Conservation (phyloP, 2,329 filamentous ascomycete genomes). For the Claviceps quebecensis region DNA sequence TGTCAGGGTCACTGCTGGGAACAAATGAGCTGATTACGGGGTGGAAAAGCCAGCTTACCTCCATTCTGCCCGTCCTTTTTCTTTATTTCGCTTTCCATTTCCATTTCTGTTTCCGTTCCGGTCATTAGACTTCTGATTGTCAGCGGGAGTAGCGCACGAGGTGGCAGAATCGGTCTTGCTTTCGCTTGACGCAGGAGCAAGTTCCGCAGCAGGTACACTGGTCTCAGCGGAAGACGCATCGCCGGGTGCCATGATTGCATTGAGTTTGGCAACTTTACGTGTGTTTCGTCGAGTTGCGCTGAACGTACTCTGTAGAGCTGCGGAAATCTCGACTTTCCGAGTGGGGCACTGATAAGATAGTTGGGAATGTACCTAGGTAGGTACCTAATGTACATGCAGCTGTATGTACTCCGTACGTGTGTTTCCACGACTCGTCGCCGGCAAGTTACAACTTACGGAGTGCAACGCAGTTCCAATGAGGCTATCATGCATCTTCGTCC, state of each 20-base stretch:
- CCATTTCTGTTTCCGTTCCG: neutral
- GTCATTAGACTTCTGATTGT: slow-evolving; percentile 5
- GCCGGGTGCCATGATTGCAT: slow-evolving; percentile 21
- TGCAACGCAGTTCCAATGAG: too few relatives aligned
- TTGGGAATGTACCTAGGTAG: too few relatives aligned
- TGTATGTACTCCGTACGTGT: too few relatives aligned
- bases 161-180: neutral
- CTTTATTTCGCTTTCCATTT: slow-evolving; percentile 10
- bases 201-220: slow-evolving; percentile 8
- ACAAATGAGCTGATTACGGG: neutral
- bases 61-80: slow-evolving; percentile 15
- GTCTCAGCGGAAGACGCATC: slow-evolving; percentile 16
- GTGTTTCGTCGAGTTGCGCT: neutral
- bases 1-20: slow-evolving; percentile 4
- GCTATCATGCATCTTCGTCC: too few relatives aligned
- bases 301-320: neutral
- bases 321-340: slow-evolving; percentile 1
- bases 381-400: too few relatives aligned
- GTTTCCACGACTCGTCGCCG: too few relatives aligned
- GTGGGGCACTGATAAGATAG: slow-evolving; percentile 3
- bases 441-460: too few relatives aligned
- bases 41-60: slow-evolving; percentile 4
- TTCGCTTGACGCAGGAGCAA: slow-evolving; percentile 5
- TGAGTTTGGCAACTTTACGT: slow-evolving; percentile 5
- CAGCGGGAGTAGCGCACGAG: neutral